These are phyloP conservation scores for Coelastrella sp. DNA, from an alignment of 139 green algal genomes.

Conservation along the genomic window DNA sequence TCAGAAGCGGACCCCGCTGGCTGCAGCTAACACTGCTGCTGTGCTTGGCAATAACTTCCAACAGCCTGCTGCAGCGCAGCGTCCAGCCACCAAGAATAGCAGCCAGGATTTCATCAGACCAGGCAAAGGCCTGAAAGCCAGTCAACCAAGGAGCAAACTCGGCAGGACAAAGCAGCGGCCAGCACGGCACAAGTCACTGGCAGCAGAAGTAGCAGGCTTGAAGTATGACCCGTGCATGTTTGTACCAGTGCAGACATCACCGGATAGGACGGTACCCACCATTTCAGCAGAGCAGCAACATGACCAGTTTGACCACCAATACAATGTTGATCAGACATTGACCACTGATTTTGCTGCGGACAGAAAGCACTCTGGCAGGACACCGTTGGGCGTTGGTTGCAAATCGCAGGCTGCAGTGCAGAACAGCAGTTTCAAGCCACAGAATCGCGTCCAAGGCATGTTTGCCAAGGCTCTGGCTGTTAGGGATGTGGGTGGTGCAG, in stretches of 20 bases:
- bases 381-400: no score
- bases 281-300: not conserved
- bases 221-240: slow-evolving; percentile 29
- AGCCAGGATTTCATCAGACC: not conserved
- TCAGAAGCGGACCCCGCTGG: not conserved
- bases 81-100: not conserved
- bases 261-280: no score
- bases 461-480: not conserved
- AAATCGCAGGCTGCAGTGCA: no score
- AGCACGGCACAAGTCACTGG: not conserved
- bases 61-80: not conserved
- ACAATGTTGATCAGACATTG: not conserved
- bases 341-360: not conserved
- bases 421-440: no score
- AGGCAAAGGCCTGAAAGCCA: no score
- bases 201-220: not conserved
- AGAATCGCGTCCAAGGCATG: not conserved
- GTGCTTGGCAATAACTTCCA: not conserved
- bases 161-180: not conserved
- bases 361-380: not conserved
- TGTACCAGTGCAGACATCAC: slow-evolving; percentile 16
- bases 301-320: not conserved
- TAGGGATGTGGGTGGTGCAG: not conserved
- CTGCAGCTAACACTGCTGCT: not conserved
- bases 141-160: no score